Evolutionary conservation across 1,139 yeast genomes (phyloP).

Genomic region (Hyphopichia buzzinii): DNA sequence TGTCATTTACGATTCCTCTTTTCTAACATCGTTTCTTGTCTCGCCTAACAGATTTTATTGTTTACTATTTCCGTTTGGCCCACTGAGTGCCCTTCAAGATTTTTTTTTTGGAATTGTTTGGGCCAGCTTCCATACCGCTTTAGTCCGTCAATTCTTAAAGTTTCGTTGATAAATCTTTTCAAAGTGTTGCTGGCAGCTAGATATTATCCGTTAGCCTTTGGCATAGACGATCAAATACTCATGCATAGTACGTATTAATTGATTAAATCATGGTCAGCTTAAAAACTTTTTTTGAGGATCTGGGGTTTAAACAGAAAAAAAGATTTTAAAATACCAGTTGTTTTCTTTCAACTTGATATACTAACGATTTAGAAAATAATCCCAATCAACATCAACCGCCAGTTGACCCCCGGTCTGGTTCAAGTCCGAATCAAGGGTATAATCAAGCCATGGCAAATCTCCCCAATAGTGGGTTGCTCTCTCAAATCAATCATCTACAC

Average conservation of each 20-base stretch:
- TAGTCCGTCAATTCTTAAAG: neutral
- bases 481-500: slow-evolving; percentile 2
- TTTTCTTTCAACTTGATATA: neutral
- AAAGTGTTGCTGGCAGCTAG: neutral
- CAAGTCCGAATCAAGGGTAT: neutral
- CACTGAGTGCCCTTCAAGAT: neutral
- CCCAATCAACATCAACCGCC: neutral
- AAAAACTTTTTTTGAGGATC: neutral
- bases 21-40: neutral
- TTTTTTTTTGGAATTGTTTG: neutral
- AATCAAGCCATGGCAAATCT: slow-evolving; percentile 1
- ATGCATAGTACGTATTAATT: neutral
- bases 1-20: neutral
- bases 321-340: neutral
- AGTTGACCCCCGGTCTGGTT: neutral
- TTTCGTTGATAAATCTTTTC: neutral
- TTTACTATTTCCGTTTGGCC: neutral
- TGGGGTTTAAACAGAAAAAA: neutral
- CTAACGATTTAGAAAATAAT: neutral
- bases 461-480: neutral
- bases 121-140: neutral
- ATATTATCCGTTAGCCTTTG: neutral
- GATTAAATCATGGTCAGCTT: no score
- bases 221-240: neutral
- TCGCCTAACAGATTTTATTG: neutral